A percentile compares a stretch with the other conserved stretches of the same genome.
Conservation (phyloP, 2,329 filamentous ascomycete species). For the Talaromyces sp. region DNA sequence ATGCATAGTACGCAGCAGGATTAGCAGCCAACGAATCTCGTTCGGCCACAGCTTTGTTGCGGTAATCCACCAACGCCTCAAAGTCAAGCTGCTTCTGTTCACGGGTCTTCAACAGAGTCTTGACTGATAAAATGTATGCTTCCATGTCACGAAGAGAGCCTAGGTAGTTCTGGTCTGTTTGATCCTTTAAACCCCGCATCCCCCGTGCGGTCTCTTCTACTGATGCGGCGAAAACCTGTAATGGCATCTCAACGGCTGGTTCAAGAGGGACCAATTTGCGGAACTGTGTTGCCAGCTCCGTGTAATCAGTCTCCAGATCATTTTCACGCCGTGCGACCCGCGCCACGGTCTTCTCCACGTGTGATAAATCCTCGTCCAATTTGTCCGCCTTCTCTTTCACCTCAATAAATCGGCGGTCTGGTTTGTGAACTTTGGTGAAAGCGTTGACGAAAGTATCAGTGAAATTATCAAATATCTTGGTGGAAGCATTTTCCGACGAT, state of each 20-base stretch:
- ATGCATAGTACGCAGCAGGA: conserved; percentile 60
- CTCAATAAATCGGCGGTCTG: conserved; percentile 91
- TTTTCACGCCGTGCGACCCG: conserved; percentile 84
- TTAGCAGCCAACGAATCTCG: conserved; percentile 76
- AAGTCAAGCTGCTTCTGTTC: conserved; percentile 99
- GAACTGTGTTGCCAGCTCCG: conserved; percentile 90
- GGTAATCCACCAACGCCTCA: conserved; percentile 92
- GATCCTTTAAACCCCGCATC: conserved; percentile 78
- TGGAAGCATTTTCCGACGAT: conserved; percentile 46
- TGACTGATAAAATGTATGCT: conserved; percentile 84
- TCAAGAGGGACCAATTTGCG: conserved; percentile 89
- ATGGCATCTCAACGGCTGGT: conserved; percentile 77
- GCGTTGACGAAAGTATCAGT: conserved; percentile 96
- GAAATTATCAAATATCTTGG: conserved; percentile 87
- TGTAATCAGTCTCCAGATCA: conserved; percentile 85
- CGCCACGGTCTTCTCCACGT: conserved; percentile 94
- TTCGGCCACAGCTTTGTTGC: conserved; percentile 85
- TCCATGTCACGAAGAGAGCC: conserved; percentile 94
- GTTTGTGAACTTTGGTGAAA: conserved; percentile 94
- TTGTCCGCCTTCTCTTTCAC: conserved; percentile 91
- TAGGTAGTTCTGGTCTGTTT: conserved; percentile 94
- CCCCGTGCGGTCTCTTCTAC: conserved; percentile 81
- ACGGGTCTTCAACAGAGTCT: conserved; percentile 83
- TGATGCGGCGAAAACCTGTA: conserved; percentile 83
- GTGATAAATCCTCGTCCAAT: conserved; percentile 86